A percentile compares a stretch with the other conserved stretches of the same genome.
Evolutionary conservation across 2,329 filamentous ascomycete species (phyloP).

Genomic region (Aspergillus hortae): DNA sequence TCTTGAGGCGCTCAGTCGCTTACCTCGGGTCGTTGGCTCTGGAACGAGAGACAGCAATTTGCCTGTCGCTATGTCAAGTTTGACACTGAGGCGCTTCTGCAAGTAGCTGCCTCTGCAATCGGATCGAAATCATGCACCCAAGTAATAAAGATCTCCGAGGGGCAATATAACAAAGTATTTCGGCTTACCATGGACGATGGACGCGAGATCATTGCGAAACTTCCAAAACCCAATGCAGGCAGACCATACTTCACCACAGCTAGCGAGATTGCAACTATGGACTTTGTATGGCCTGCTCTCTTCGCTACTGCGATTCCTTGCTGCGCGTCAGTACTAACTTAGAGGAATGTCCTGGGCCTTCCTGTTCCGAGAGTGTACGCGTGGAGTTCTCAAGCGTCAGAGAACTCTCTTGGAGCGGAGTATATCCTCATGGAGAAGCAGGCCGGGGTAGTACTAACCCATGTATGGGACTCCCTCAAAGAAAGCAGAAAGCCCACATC

Average conservation of each 20-base stretch:
- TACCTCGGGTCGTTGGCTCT: conserved; percentile 33
- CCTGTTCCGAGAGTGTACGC: conserved; percentile 32
- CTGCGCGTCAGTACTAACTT: conserved; percentile 7
- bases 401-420: conserved; percentile 35
- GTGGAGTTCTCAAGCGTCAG: conserved; percentile 26
- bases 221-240: conserved; percentile 27
- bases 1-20: conserved; percentile 15
- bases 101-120: conserved; percentile 27
- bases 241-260: conserved; percentile 24
- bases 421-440: conserved; percentile 37
- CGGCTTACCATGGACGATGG: conserved; percentile 23
- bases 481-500: conserved; percentile 19
- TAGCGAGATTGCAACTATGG: conserved; percentile 27
- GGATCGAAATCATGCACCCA: conserved; percentile 28
- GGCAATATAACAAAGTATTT: conserved; percentile 31
- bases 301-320: neutral
- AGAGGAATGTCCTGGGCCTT: conserved; percentile 16
- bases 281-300: conserved; percentile 17
- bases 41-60: conserved; percentile 31
- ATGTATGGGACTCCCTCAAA: conserved; percentile 19
- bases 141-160: conserved; percentile 31
- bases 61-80: conserved; percentile 30
- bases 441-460: conserved; percentile 12
- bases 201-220: conserved; percentile 24
- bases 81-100: conserved; percentile 31